Evolutionary conservation across 1,139 yeast genomes (phyloP).

Genomic region (Kodamaea fungicola): DNA sequence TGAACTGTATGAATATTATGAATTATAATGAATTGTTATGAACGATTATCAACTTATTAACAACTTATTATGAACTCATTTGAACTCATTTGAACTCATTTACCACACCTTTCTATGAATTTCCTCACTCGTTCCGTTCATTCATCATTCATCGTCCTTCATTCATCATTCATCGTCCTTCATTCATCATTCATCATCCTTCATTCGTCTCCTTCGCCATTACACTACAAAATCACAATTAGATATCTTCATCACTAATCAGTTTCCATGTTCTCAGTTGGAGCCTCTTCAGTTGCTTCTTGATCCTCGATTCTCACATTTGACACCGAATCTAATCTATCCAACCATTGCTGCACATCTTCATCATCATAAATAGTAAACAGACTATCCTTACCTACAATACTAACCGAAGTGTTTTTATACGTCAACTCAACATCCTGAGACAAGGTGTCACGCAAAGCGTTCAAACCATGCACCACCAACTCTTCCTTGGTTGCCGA

Average conservation of each 20-base stretch:
- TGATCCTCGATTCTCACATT: conserved; percentile 47
- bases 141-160: no score
- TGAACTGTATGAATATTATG: no score
- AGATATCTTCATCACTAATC: conserved; percentile 28
- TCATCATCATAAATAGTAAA: conserved; percentile 85
- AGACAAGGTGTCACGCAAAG: conserved; percentile 88
- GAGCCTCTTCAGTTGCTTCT: conserved; percentile 26
- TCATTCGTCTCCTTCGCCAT: not conserved
- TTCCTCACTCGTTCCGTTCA: no score
- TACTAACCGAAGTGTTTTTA: conserved; percentile 84
- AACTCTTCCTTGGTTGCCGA: conserved; percentile 66
- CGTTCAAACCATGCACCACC: conserved; percentile 83
- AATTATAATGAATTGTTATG: no score
- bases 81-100: no score
- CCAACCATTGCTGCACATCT: conserved; percentile 76
- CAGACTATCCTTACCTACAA: conserved; percentile 76
- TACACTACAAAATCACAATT: not conserved
- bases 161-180: no score
- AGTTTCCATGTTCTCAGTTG: conserved; percentile 48
- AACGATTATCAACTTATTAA: no score
- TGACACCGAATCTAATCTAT: conserved; percentile 58
- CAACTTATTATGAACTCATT: no score
- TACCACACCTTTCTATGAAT: no score
- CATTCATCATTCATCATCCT: no score
- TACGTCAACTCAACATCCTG: conserved; percentile 89